Evolutionary conservation across 345 rosid genomes (phyloP).

Genomic region (thale cress (Arabidopsis thaliana)): DNA sequence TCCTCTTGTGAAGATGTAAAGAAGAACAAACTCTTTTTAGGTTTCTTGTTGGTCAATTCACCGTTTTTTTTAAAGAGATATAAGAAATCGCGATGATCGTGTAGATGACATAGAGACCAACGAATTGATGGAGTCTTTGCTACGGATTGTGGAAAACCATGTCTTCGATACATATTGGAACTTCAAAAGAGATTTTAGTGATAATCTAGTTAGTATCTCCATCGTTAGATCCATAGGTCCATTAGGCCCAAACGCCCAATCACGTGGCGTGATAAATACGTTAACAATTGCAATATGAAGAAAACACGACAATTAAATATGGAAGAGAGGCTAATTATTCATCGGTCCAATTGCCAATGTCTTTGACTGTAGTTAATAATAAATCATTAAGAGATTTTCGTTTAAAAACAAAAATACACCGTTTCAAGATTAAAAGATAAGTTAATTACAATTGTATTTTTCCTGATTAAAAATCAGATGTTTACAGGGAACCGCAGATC

Average conservation of each 20-base stretch:
- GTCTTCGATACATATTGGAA: neutral
- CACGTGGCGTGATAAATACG: slow-evolving; percentile 4
- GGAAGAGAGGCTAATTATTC: slow-evolving; percentile 11
- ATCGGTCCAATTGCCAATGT: slow-evolving; percentile 30
- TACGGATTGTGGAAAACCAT: neutral
- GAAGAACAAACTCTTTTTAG: neutral
- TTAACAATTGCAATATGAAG: slow-evolving; percentile 29
- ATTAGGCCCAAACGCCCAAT: slow-evolving; percentile 28
- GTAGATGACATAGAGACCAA: neutral
- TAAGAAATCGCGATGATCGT: neutral
- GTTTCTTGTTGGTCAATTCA: neutral
- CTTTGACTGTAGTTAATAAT: slow-evolving; percentile 25
- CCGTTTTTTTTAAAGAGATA: neutral
- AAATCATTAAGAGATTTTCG: neutral
- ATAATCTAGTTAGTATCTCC: neutral
- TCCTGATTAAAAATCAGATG: slow-evolving; percentile 35
- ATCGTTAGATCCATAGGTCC: neutral
- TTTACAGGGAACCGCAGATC: slow-evolving; percentile 47
- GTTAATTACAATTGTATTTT: slow-evolving; percentile 3
- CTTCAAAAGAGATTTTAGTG: neutral
- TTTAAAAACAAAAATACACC: slow-evolving; percentile 24
- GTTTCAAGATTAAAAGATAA: neutral
- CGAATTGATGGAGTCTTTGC: neutral
- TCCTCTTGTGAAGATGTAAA: slow-evolving; percentile 8
- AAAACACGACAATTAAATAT: slow-evolving; percentile 18